Percentiles rank a stretch among this genome's conserved stretches.
Evolutionary conservation across 2,329 filamentous ascomycete species (phyloP).

Genomic region (Clonostachys rosea): DNA sequence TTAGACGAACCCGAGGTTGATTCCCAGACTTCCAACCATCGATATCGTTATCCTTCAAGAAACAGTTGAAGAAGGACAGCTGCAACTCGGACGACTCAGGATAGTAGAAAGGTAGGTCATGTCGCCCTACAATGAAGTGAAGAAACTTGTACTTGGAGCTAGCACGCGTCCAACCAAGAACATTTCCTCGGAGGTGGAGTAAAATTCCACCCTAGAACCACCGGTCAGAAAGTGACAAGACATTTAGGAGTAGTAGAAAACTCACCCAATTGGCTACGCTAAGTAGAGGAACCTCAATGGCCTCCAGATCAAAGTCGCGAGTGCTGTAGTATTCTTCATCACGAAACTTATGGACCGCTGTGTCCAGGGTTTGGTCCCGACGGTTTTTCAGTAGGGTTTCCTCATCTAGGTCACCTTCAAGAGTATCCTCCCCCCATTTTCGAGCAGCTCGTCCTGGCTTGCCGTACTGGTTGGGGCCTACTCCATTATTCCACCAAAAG

Average conservation of each 20-base stretch:
- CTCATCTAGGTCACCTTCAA: no score
- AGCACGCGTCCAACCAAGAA: slow-evolving; percentile 54
- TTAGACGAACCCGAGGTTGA: slow-evolving; percentile 53
- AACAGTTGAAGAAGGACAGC: slow-evolving; percentile 63
- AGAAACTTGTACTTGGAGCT: slow-evolving; percentile 66
- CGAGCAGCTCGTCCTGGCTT: no score
- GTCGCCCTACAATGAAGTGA: slow-evolving; percentile 63
- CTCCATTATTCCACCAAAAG: no score
- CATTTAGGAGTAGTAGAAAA: not conserved
- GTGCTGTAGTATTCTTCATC: no score
- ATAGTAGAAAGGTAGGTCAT: slow-evolving; percentile 72
- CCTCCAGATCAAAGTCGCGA: no score
- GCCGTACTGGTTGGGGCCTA: no score
- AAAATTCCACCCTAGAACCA: slow-evolving; percentile 54
- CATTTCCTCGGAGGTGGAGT: slow-evolving; percentile 64
- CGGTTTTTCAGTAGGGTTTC: no score
- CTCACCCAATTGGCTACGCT: no score
- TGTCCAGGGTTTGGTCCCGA: no score
- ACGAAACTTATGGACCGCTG: no score
- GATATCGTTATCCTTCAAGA: slow-evolving; percentile 62
- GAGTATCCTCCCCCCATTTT: no score
- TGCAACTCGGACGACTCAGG: slow-evolving; percentile 64
- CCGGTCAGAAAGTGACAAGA: slow-evolving; percentile 62
- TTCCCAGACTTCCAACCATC: slow-evolving; percentile 55
- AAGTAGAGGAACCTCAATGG: no score